Base-by-base conservation (phyloP, 2,329 filamentous ascomycete genomes). In the Fusarium circinatum region DNA sequence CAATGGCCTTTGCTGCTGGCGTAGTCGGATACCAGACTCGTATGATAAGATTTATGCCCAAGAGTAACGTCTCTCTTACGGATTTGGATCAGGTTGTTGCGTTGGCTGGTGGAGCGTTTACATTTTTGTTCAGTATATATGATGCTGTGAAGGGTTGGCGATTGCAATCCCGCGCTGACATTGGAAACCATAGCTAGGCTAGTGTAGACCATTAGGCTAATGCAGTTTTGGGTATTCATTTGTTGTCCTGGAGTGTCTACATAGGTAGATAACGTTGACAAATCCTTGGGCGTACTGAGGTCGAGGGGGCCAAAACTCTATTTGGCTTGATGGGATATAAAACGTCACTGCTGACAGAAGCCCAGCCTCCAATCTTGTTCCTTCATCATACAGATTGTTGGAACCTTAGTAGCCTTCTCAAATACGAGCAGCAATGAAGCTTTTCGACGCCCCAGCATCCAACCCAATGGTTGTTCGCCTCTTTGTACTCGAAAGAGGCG, bases 401-500 rank as follows among this genome's bases (percentile, higher is more conserved):
- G 2, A 5, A n/a, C 15, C 20, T 20, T 5, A 28, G 45, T 15
- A 18, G 5, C 5, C 13, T 22, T 30, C 5, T 5, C 4, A 32
- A 5, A 18, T 10, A 20, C 3, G 8, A 51, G 24, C 24, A 22
- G 30, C 1, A 20, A 68, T 63, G 57, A 55, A 58, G n/a, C 63
- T 72, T 8, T 74, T 72, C 41, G 71, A 74, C 3, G 52, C 51
- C 18, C 8, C 17, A 14, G 71, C 47, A 15, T 42, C 61, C 15
- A 72, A 75, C 56, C 62, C 68, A 2, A 52, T 47, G 20, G 57
- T 62, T 10, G 65, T 68, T 22, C 68, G 71, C 5, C 62, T 75
- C 20, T 74, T 73, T 42, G 41, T 72, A 22, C 42, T 75, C 3
- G 73, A 74, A 36, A 73, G 73, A 14, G 62, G 71, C 2, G 62